These are phyloP conservation scores for Penicillium freii DNA, from an alignment of 2,329 filamentous ascomycete species.

Conservation along the genomic window DNA sequence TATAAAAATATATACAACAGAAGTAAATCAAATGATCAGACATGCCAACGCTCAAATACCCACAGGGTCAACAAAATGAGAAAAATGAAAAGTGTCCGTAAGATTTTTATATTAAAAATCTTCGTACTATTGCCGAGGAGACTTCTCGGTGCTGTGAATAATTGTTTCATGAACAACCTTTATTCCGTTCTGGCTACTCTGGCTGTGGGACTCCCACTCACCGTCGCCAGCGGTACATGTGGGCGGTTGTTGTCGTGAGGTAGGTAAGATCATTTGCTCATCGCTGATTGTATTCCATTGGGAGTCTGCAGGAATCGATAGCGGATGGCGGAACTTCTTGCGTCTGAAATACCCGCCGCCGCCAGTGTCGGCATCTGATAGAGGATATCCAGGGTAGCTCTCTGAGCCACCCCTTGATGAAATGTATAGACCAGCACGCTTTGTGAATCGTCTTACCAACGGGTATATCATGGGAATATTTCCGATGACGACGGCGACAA, in stretches of 20 bases:
- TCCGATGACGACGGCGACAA: slow-evolving; percentile 45
- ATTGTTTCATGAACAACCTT: slow-evolving; percentile 35
- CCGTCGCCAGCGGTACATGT: slow-evolving; percentile 24
- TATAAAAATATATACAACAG: slow-evolving; percentile 1
- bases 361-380: slow-evolving; percentile 20
- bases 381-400: slow-evolving; percentile 26
- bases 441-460: slow-evolving; percentile 28
- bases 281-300: slow-evolving; percentile 33
- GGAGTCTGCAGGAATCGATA: slow-evolving; percentile 31
- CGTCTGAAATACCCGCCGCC: slow-evolving; percentile 16
- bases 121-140: slow-evolving; percentile 5
- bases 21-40: not conserved
- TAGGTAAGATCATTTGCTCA: slow-evolving; percentile 29
- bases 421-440: slow-evolving; percentile 29
- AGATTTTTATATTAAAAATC: not conserved
- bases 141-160: slow-evolving; percentile 25
- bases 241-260: slow-evolving; percentile 24
- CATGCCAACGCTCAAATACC: not conserved
- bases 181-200: slow-evolving; percentile 23
- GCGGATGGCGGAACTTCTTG: slow-evolving; percentile 33
- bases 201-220: slow-evolving; percentile 23
- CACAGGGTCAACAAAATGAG: not conserved
- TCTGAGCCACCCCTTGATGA: slow-evolving; percentile 20
- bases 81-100: not conserved
- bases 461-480: slow-evolving; percentile 48